Evolutionary conservation across 768 basidiomycete genomes (phyloP).

Genomic region (Lactarius indigo): DNA sequence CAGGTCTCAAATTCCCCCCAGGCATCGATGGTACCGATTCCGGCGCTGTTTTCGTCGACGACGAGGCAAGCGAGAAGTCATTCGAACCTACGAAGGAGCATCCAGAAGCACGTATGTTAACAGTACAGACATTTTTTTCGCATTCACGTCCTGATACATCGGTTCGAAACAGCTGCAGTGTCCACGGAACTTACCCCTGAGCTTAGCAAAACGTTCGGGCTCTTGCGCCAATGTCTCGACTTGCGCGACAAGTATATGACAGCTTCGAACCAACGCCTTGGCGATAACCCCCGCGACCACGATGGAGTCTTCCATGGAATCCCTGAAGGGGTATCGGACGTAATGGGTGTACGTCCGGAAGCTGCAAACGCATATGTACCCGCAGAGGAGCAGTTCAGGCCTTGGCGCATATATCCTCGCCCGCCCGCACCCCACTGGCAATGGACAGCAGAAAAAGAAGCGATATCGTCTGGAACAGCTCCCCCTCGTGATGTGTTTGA

Average conservation of each 20-base stretch:
- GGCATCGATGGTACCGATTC: constrained; percentile 7
- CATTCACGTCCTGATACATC: constrained; percentile 19
- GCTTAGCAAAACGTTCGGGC: constrained; percentile 48
- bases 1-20: constrained; percentile 1
- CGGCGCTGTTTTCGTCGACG: background rate
- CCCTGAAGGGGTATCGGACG: constrained; percentile 55
- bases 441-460: constrained; percentile 55
- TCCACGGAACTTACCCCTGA: constrained; percentile 27
- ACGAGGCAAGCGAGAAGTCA: constrained; percentile 2
- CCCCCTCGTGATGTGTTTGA: constrained; percentile 51
- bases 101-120: constrained; percentile 1
- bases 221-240: constrained; percentile 81
- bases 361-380: constrained; percentile 35
- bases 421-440: constrained; percentile 98
- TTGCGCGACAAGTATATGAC: constrained; percentile 94
- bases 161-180: constrained; percentile 4
- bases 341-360: constrained; percentile 66
- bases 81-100: constrained; percentile 16
- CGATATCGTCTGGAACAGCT: constrained; percentile 38
- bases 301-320: constrained; percentile 76
- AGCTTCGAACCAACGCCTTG: constrained; percentile 83
- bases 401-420: constrained; percentile 88
- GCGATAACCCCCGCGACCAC: constrained; percentile 91
- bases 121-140: constrained; percentile 19
- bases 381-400: constrained; percentile 37